Percentiles rank a stretch among this genome's conserved stretches.
These are phyloP conservation scores for Cystobasidiaceae sp. DNA, from an alignment of 1,284 basidiomycete species.

Conservation along the genomic window DNA sequence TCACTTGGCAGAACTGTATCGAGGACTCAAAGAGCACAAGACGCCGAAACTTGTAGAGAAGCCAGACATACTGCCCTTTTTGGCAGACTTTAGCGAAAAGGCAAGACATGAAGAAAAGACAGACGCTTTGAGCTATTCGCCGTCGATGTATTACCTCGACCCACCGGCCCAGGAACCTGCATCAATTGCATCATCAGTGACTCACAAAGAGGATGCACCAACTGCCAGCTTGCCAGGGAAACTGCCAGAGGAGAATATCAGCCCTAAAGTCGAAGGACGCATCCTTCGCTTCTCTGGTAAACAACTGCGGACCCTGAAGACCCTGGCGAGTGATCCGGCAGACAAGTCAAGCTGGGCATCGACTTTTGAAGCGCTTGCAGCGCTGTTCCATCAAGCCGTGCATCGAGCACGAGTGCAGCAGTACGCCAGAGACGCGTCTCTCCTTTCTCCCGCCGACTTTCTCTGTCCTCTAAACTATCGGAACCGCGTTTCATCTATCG, in stretches of 20 bases:
- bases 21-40: neutral
- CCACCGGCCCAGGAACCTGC: neutral
- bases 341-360: conserved; percentile 17
- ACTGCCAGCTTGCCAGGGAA: neutral
- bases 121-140: neutral
- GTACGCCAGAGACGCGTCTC: neutral
- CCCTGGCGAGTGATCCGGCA: conserved; percentile 41
- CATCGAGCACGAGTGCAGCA: conserved; percentile 16
- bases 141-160: neutral
- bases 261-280: conserved; percentile 15
- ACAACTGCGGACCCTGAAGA: conserved; percentile 46
- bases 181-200: neutral
- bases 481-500: neutral
- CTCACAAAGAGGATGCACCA: neutral
- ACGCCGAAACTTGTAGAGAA: neutral
- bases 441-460: neutral
- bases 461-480: neutral
- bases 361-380: conserved; percentile 34
- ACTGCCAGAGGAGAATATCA: conserved; percentile 18
- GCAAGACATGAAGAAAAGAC: neutral
- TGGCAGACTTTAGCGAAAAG: neutral
- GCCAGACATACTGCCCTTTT: neutral
- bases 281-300: conserved; percentile 39
- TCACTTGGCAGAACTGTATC: neutral
- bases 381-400: conserved; percentile 26